A percentile compares a stretch with the other conserved stretches of the same genome.
Conservation (phyloP, 2,329 filamentous ascomycete genomes). For the Pleomassaria siparia region DNA sequence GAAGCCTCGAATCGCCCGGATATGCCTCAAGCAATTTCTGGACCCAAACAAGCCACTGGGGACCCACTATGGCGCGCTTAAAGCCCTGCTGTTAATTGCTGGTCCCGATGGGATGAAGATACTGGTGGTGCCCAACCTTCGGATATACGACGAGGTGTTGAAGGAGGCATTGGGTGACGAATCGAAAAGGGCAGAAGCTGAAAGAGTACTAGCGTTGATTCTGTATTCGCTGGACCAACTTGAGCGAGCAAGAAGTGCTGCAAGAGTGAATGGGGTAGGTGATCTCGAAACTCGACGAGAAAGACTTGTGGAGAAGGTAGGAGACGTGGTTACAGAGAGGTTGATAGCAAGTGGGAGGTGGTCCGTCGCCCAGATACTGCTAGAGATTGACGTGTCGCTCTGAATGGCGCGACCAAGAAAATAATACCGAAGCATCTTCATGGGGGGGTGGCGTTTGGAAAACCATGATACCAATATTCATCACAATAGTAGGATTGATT, state of each 20-base stretch:
- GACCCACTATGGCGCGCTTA: constrained; percentile 85
- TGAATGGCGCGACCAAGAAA: neutral
- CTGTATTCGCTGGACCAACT: constrained; percentile 58
- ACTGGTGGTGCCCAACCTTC: constrained; percentile 67
- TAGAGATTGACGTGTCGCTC: constrained; percentile 26
- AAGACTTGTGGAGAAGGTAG: constrained; percentile 46
- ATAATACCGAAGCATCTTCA: neutral
- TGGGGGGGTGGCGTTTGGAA: neutral
- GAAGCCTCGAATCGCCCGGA: constrained; percentile 85
- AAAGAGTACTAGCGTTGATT: constrained; percentile 61
- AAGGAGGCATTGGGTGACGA: constrained; percentile 54
- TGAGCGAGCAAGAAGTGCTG: constrained; percentile 47
- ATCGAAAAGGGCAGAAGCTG: constrained; percentile 59
- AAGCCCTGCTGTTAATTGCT: constrained; percentile 76
- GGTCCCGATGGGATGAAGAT: constrained; percentile 66
- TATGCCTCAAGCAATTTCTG: constrained; percentile 88
- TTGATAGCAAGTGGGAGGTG: constrained; percentile 44
- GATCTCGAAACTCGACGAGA: constrained; percentile 45
- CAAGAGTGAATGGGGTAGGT: constrained; percentile 43
- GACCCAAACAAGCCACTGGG: constrained; percentile 81
- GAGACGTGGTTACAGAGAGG: constrained; percentile 46
- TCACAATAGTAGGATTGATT: neutral
- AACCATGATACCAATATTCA: neutral
- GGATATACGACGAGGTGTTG: constrained; percentile 63
- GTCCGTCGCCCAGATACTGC: constrained; percentile 23